Conservation (phyloP, 2,329 filamentous ascomycete genomes). For the Coniochaeta sp. region DNA sequence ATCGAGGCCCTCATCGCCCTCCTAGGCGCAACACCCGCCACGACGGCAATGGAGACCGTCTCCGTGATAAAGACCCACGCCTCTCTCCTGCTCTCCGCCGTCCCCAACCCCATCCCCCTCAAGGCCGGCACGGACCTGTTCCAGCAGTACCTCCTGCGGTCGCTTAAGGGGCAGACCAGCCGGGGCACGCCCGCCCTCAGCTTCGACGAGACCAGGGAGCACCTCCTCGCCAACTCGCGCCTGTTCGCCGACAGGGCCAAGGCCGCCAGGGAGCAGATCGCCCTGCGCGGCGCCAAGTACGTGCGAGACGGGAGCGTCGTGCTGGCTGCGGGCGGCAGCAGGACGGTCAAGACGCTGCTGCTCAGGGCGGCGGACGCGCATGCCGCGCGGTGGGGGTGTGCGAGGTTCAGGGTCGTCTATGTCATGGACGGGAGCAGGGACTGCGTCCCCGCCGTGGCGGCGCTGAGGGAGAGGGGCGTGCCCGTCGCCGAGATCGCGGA, state of each 20-base stretch:
- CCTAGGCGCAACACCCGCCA: slow-evolving; percentile 69
- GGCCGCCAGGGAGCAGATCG: slow-evolving; percentile 76
- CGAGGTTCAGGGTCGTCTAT: slow-evolving; percentile 76
- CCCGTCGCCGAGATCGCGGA: slow-evolving; percentile 76
- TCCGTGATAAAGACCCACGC: slow-evolving; percentile 75
- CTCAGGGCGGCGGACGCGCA: slow-evolving; percentile 61
- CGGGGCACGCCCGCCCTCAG: slow-evolving; percentile 28
- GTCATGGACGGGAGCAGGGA: slow-evolving; percentile 55
- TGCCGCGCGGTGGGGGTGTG: slow-evolving; percentile 44
- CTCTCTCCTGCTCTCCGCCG: slow-evolving; percentile 64
- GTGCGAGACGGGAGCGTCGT: slow-evolving; percentile 72
- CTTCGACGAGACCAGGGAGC: slow-evolving; percentile 76
- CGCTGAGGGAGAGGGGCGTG: slow-evolving; percentile 66
- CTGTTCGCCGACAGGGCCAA: slow-evolving; percentile 84
- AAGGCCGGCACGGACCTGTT: slow-evolving; percentile 94
- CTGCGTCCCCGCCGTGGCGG: slow-evolving; percentile 61
- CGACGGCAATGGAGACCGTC: slow-evolving; percentile 90
- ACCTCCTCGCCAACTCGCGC: slow-evolving; percentile 77
- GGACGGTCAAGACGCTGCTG: slow-evolving; percentile 75
- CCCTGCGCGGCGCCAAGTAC: slow-evolving; percentile 68
- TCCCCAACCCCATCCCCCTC: slow-evolving; percentile 84
- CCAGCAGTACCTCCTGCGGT: slow-evolving; percentile 83
- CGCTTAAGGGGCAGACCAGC: slow-evolving; percentile 45
- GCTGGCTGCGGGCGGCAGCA: slow-evolving; percentile 82
- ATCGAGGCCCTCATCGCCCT: slow-evolving; percentile 64